Evolutionary conservation across 2,329 filamentous ascomycete species (phyloP).

Genomic region (Cladosporium sp.): DNA sequence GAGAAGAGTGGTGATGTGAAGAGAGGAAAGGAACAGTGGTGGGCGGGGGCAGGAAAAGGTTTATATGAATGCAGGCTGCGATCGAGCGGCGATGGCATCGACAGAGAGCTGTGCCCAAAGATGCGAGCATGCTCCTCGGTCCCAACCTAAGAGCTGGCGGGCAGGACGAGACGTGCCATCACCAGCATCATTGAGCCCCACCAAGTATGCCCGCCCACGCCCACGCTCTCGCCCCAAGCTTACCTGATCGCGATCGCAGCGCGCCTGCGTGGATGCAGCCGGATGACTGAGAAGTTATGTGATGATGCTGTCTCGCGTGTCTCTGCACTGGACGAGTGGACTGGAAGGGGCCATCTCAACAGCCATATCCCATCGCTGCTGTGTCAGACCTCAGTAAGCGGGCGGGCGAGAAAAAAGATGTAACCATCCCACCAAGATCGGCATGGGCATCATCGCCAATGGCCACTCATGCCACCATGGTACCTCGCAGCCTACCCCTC

Average conservation of each 20-base stretch:
- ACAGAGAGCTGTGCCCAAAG: constrained; percentile 2
- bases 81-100: constrained; percentile 14
- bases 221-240: constrained; percentile 20
- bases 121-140: constrained; percentile 8
- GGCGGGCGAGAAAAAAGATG: background rate
- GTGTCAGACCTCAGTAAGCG: background rate
- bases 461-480: background rate
- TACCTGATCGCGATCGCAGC: constrained; percentile 19
- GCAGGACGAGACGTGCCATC: constrained; percentile 11
- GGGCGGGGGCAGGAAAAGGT: constrained; percentile 16
- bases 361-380: background rate
- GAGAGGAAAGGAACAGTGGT: constrained; percentile 7
- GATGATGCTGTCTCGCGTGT: background rate
- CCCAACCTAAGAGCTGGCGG: constrained; percentile 13
- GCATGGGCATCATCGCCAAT: background rate
- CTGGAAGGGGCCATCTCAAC: background rate
- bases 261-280: background rate
- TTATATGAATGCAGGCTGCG: constrained; percentile 20
- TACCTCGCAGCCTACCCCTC: constrained; percentile 7
- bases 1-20: background rate
- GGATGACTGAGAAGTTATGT: constrained; percentile 19
- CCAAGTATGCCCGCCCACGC: constrained; percentile 4
- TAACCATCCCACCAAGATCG: constrained; percentile 10
- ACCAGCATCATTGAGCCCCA: constrained; percentile 21
- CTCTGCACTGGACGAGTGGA: too few relatives aligned